These are phyloP conservation scores for Excoecaria cochinchinensis DNA, from an alignment of 345 rosid genomes.

Conservation along the genomic window DNA sequence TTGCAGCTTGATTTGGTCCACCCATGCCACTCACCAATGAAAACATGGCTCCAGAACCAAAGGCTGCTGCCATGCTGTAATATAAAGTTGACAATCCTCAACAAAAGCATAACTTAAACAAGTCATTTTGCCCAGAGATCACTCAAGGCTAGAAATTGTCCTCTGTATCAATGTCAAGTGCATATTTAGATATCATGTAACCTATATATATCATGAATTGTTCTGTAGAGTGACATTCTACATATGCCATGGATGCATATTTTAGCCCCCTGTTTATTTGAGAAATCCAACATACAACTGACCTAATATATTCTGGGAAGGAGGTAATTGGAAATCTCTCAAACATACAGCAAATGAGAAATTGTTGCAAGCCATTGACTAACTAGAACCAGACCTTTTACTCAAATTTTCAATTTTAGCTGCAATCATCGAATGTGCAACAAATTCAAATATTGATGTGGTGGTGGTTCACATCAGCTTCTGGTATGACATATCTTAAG, in stretches of 20 bases:
- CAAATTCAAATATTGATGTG: too few species aligned
- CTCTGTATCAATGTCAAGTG: background rate
- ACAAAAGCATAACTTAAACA: slow-evolving; percentile 2
- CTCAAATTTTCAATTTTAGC: background rate
- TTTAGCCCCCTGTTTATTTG: background rate
- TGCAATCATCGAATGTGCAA: too few species aligned
- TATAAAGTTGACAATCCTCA: slow-evolving; percentile 7
- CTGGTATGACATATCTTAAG: background rate
- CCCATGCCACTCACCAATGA: slow-evolving; percentile 83
- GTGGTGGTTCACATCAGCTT: background rate
- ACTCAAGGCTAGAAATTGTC: background rate
- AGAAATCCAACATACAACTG: background rate
- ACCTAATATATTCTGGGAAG: background rate
- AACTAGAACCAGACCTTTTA: background rate
- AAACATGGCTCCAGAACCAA: slow-evolving; percentile 87
- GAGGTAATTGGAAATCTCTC: background rate
- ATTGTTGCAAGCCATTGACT: background rate
- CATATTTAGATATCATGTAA: background rate
- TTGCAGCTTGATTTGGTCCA: slow-evolving; percentile 63
- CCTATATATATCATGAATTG: background rate
- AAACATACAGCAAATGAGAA: background rate
- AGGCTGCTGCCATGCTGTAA: slow-evolving; percentile 91
- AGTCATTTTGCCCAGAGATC: background rate
- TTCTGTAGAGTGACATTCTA: background rate
- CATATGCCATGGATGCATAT: background rate